Evolutionary conservation across 179 eudicot genomes (phyloP).

Genomic region (Pouteria campechiana): DNA sequence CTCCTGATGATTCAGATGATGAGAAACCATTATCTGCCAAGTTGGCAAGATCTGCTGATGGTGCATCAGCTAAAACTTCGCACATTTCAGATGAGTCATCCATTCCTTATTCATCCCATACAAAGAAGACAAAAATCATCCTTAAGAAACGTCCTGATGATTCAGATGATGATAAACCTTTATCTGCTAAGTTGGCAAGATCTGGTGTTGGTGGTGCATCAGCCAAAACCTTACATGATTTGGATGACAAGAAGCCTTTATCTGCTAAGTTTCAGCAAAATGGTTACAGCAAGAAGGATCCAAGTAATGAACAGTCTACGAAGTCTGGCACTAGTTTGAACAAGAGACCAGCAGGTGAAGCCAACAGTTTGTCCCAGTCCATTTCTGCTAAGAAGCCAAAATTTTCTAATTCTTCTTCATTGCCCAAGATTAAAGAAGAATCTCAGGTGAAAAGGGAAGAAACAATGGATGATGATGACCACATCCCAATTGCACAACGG

Average conservation of each 20-base stretch:
- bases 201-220: conserved; percentile 29
- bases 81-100: conserved; percentile 7
- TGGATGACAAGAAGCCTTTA: conserved; percentile 51
- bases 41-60: conserved; percentile 25
- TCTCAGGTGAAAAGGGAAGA: conserved; percentile 26
- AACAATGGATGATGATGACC: conserved; percentile 50
- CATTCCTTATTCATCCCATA: conserved; percentile 3
- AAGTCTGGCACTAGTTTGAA: conserved; percentile 24
- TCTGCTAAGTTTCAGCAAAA: conserved; percentile 46
- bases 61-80: conserved; percentile 15
- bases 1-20: conserved; percentile 50
- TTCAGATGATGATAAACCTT: conserved; percentile 60
- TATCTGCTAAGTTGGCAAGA: conserved; percentile 34
- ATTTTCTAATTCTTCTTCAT: conserved; percentile 34
- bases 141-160: conserved; percentile 30
- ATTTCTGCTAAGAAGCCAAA: conserved; percentile 54
- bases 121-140: conserved; percentile 10
- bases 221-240: conserved; percentile 21
- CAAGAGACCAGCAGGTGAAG: conserved; percentile 57
- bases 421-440: conserved; percentile 30
- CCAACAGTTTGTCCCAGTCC: conserved; percentile 33
- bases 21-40: conserved; percentile 50
- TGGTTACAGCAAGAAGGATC: conserved; percentile 48
- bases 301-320: conserved; percentile 23
- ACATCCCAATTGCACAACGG: conserved; percentile 64